Percentiles rank a stretch among this genome's conserved stretches.
These are phyloP conservation scores for Saccharomyces hybrid DNA, from an alignment of 1,139 yeast species.

Conservation along the genomic window DNA sequence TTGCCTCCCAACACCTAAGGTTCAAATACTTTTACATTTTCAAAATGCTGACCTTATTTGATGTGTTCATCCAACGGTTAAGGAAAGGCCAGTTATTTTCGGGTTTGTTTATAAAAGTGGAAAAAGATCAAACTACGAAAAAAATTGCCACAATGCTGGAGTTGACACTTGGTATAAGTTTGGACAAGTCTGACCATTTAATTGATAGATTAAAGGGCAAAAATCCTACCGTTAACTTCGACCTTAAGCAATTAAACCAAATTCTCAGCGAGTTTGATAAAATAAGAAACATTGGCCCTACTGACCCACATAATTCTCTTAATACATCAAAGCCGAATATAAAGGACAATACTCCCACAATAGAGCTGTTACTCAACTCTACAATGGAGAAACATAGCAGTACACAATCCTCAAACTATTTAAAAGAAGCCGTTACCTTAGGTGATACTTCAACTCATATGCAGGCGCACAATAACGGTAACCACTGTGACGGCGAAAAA, in stretches of 20 bases:
- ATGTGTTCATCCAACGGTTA: slow-evolving; percentile 23
- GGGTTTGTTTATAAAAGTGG: slow-evolving; percentile 6
- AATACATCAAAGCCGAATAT: not conserved
- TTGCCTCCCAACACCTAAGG: slow-evolving; percentile 23
- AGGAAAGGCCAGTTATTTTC: slow-evolving; percentile 20
- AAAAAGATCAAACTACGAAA: slow-evolving; percentile 4
- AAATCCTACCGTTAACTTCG: not conserved
- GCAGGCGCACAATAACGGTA: not conserved
- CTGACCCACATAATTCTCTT: not conserved
- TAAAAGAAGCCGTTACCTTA: not conserved
- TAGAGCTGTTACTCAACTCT: not conserved
- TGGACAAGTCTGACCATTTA: slow-evolving; percentile 7
- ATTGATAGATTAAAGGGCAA: slow-evolving; percentile 5
- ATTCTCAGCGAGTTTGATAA: not conserved
- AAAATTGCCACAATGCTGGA: slow-evolving; percentile 7
- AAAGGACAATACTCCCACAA: not conserved
- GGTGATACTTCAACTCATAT: not conserved
- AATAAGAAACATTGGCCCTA: not conserved
- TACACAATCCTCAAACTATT: not conserved
- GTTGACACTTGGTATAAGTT: slow-evolving; percentile 10
- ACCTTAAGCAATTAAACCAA: not conserved
- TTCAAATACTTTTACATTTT: slow-evolving; percentile 29
- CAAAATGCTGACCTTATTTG: slow-evolving; percentile 28
- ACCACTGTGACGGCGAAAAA: not conserved
- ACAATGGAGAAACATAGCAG: not conserved